A percentile compares a stretch with the other conserved stretches of the same genome.
These are phyloP conservation scores for Gossypium arboreum DNA, from an alignment of 345 rosid genomes.

Conservation along the genomic window DNA sequence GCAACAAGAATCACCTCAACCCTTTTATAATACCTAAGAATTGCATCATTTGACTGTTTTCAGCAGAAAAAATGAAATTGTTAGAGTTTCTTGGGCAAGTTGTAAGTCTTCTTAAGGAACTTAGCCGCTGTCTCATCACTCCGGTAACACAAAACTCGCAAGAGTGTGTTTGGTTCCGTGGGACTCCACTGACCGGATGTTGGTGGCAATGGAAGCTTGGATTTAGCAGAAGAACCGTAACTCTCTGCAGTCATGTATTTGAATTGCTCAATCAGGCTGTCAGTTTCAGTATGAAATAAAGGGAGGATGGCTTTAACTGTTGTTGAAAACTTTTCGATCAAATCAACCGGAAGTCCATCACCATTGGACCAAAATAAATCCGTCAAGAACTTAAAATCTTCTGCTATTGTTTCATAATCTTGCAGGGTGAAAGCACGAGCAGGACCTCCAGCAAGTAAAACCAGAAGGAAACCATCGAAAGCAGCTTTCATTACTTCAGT, in stretches of 20 bases:
- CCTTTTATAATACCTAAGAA: not conserved
- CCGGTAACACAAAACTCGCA: constrained; percentile 80
- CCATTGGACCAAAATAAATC: constrained; percentile 96
- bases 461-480: constrained; percentile 77
- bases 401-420: constrained; percentile 63
- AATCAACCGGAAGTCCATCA: constrained; percentile 78
- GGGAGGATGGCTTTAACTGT: constrained; percentile 67
- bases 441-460: constrained; percentile 94
- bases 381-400: constrained; percentile 72
- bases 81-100: constrained; percentile 69
- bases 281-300: constrained; percentile 57
- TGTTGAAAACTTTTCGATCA: constrained; percentile 67
- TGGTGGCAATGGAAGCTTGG: constrained; percentile 77
- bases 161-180: constrained; percentile 76
- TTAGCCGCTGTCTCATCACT: constrained; percentile 72
- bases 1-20: not conserved
- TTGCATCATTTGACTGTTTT: not conserved
- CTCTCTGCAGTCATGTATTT: constrained; percentile 43
- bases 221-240: constrained; percentile 62
- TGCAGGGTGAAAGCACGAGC: constrained; percentile 60
- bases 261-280: constrained; percentile 54
- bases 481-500: constrained; percentile 90
- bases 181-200: constrained; percentile 85
- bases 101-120: constrained; percentile 84
- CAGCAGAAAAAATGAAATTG: constrained; percentile 7